Percentiles rank a stretch among this genome's conserved stretches.
phyloP scores from a whole-genome alignment of 768 basidiomycete species.

The Rhodotorula babjevae region DNA sequence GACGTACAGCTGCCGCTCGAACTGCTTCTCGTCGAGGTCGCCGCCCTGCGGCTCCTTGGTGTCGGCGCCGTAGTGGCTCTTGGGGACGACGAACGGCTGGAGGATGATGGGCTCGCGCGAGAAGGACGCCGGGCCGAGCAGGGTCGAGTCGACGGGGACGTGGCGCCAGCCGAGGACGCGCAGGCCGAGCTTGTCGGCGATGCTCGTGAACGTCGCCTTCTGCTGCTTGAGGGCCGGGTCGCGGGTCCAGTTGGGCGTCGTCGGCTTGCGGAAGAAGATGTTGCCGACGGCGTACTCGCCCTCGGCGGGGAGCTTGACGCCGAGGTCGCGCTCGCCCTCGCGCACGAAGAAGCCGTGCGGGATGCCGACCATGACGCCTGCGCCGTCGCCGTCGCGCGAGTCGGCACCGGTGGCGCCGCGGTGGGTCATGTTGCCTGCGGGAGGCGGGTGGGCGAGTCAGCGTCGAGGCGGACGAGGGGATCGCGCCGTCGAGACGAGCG shows the following conservation, averaged over 20 bases:
- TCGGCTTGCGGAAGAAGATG: constrained; percentile 84
- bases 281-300: constrained; percentile 98
- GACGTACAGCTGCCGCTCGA: constrained; percentile 94
- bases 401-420: constrained; percentile 75
- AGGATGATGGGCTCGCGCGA: constrained; percentile 91
- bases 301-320: constrained; percentile 71
- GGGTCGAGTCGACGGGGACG: constrained; percentile 91
- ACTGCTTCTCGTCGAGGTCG: constrained; percentile 76
- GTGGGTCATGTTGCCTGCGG: constrained; percentile 97
- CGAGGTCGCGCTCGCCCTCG: constrained; percentile 82
- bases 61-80: constrained; percentile 43
- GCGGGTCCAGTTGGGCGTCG: constrained; percentile 49
- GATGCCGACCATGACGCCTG: constrained; percentile 95
- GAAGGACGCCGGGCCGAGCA: constrained; percentile 90
- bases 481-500: not conserved
- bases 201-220: constrained; percentile 72
- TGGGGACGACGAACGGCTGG: constrained; percentile 93
- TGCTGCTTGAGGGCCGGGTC: constrained; percentile 70
- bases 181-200: constrained; percentile 74
- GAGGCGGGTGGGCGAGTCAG: constrained; percentile 37
- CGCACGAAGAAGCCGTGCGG: constrained; percentile 93
- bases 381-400: constrained; percentile 54
- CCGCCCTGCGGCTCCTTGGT: constrained; percentile 50
- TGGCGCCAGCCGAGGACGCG: constrained; percentile 95
- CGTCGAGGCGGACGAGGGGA: not conserved